A percentile compares a stretch with the other conserved stretches of the same genome.
These are phyloP conservation scores for Ustilago crameri DNA, from an alignment of 1,284 basidiomycete species.

Conservation along the genomic window DNA sequence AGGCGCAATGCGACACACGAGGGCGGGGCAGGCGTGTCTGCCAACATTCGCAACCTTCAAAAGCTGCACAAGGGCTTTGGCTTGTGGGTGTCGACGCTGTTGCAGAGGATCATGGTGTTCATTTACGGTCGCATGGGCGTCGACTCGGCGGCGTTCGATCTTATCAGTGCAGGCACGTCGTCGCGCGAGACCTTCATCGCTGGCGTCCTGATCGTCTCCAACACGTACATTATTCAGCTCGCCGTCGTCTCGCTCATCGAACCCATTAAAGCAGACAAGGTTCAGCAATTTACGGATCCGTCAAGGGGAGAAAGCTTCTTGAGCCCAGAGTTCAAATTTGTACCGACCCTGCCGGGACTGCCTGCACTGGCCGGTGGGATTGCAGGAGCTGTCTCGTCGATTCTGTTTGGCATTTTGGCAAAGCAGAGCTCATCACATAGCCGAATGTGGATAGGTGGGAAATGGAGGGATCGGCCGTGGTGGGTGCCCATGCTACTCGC, in stretches of 20 bases:
- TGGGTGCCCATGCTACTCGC: constrained; percentile 24
- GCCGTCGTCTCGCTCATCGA: constrained; percentile 25
- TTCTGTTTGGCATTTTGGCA: constrained; percentile 13
- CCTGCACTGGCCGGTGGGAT: constrained; percentile 25
- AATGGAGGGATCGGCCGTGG: constrained; percentile 7
- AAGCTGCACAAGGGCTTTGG: constrained; percentile 20
- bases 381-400: constrained; percentile 7
- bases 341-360: constrained; percentile 19
- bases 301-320: not conserved
- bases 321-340: not conserved
- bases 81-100: constrained; percentile 7
- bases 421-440: not conserved
- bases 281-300: not conserved
- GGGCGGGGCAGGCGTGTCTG: not conserved
- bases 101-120: constrained; percentile 22
- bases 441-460: not conserved
- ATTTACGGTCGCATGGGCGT: constrained; percentile 23
- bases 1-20: not conserved
- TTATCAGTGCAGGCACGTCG: constrained; percentile 30
- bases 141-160: constrained; percentile 18
- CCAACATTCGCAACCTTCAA: constrained; percentile 12
- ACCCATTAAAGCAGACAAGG: constrained; percentile 4
- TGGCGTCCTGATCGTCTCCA: constrained; percentile 30
- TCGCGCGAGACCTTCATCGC: constrained; percentile 33
- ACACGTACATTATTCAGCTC: constrained; percentile 25